Evolutionary conservation across 2,329 filamentous ascomycete genomes (phyloP), one percentile per base, ranked within the genome.

Genomic region (Fusarium nanum): DNA sequence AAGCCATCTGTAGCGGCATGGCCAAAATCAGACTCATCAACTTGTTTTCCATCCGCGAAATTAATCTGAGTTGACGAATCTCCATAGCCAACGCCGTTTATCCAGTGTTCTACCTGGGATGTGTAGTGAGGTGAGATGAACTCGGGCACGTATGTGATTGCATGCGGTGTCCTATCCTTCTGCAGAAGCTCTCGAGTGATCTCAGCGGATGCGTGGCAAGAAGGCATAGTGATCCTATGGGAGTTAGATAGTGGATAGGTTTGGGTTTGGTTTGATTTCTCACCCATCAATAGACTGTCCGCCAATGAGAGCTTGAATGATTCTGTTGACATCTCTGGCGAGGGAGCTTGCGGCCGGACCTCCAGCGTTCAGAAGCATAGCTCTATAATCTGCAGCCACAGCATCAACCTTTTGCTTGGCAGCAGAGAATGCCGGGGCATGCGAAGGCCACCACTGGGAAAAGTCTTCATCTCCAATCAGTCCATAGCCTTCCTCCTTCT

Each of bases 11-110:
- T 69, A 2, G 68, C 40, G 1, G 60, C 58, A 30, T 71, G 68
- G 1, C 68, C 68, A 65, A 71, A 71, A 12, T 69, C 68, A 28
- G 64, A 61, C 27, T 71, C 68, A 12, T 50, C 34, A n/a, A 71
- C 64, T 14, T 41, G 28, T 28, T 47, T 45, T 3, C 68, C 68
- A 48, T 71, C 68, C 7, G 60, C 30, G 18, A 71, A 56, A 2
- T 62, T 57, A 18, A 71, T 71, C 12, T 57, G 56, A 4, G 45
- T 56, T 3, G 68, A 65, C 2, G 55, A 61, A 5, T 71, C 68
- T 5, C 68, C 68, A 0, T 71, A 64, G 6, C 68, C 68, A 27
- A 71, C 68, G 2, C 59, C 63, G 12, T 71, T 69, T 44, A 71
- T 63, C 68, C 68, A 71, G 23, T 71, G 48, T 7, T 71, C 68